These are phyloP conservation scores for Acanthamoeba triangularis DNA, from an alignment of 208 protist species.

Conservation along the genomic window DNA sequence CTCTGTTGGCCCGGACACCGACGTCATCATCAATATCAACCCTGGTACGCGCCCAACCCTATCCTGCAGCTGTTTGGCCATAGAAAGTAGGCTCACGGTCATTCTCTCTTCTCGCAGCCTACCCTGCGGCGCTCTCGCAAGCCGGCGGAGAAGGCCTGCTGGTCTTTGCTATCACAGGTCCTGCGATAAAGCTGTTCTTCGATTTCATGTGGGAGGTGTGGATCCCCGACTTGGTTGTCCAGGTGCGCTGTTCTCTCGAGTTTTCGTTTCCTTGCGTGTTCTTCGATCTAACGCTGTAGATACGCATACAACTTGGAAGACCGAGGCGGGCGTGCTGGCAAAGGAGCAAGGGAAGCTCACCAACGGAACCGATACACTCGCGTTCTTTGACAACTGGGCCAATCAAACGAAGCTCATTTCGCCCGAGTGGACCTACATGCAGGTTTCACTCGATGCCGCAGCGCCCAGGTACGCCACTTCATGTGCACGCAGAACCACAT, in stretches of 20 bases:
- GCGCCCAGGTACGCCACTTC: conserved; percentile 38
- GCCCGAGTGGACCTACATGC: conserved; percentile 39
- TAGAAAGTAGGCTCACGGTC: background rate
- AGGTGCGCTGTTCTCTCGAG: background rate
- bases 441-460: conserved; percentile 25
- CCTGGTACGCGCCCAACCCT: background rate
- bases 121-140: conserved; percentile 25
- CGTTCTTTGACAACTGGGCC: conserved; percentile 49
- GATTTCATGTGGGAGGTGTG: conserved; percentile 17
- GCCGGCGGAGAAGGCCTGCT: background rate
- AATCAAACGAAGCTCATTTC: conserved; percentile 29
- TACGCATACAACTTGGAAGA: background rate
- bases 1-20: conserved; percentile 1
- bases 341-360: background rate
- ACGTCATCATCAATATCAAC: conserved; percentile 54
- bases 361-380: background rate
- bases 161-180: conserved; percentile 29
- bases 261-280: background rate
- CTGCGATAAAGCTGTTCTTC: conserved; percentile 2
- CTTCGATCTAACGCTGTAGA: background rate
- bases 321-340: conserved; percentile 7
- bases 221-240: conserved; percentile 30
- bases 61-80: no score
- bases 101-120: conserved; percentile 2
- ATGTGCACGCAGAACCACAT: background rate